These are phyloP conservation scores for Scolecobasidium constrictum DNA, from an alignment of 2,329 filamentous ascomycete genomes.

Conservation along the genomic window DNA sequence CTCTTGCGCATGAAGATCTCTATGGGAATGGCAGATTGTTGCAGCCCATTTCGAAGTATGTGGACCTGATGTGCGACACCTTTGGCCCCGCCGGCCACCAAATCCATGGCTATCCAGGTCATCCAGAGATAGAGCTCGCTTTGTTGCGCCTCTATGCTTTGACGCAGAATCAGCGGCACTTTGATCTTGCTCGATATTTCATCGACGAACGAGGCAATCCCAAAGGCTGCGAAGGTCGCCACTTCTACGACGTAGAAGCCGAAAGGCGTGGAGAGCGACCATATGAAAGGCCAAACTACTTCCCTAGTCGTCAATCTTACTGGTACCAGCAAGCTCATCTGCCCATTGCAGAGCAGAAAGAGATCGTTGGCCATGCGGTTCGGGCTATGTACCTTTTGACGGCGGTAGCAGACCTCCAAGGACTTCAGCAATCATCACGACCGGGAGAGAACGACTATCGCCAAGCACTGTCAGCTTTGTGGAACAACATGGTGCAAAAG, in stretches of 20 bases:
- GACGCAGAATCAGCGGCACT: slow-evolving; percentile 27
- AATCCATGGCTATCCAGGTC: slow-evolving; percentile 49
- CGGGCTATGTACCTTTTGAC: slow-evolving; percentile 51
- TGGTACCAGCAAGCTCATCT: slow-evolving; percentile 47
- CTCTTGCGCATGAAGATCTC: slow-evolving; percentile 43
- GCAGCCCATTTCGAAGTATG: slow-evolving; percentile 42
- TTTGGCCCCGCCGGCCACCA: slow-evolving; percentile 43
- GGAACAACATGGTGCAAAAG: slow-evolving; percentile 49
- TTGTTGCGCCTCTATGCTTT: slow-evolving; percentile 34
- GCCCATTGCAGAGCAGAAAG: slow-evolving; percentile 42
- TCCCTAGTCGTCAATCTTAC: slow-evolving; percentile 28
- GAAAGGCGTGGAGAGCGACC: slow-evolving; percentile 38
- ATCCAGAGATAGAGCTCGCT: slow-evolving; percentile 44
- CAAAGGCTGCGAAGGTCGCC: slow-evolving; percentile 35
- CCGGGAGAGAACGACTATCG: slow-evolving; percentile 19
- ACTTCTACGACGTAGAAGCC: slow-evolving; percentile 46
- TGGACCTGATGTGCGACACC: slow-evolving; percentile 37
- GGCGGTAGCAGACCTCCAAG: slow-evolving; percentile 43
- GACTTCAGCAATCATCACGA: no score
- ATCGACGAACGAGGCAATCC: slow-evolving; percentile 47
- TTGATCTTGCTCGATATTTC: slow-evolving; percentile 45
- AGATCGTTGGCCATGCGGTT: slow-evolving; percentile 49
- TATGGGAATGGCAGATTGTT: slow-evolving; percentile 43
- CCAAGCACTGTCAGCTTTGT: slow-evolving; percentile 37
- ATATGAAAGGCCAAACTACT: slow-evolving; percentile 38